These are phyloP conservation scores for Aegilops speltoides DNA, from an alignment of 176 grass and related monocot species.

Conservation along the genomic window DNA sequence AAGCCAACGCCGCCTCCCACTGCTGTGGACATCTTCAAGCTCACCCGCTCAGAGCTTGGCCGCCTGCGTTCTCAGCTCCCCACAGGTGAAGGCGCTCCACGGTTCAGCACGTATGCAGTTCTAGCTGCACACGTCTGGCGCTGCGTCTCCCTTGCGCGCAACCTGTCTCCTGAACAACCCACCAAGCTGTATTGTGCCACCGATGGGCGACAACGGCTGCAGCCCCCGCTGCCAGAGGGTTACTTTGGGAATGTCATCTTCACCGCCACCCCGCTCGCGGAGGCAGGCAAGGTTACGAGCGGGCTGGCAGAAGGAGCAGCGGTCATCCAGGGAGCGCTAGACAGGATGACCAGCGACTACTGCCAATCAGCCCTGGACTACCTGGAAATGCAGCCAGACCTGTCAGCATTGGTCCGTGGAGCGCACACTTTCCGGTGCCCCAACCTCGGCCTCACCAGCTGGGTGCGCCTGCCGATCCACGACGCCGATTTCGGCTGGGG, in stretches of 20 bases:
- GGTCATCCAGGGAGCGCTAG: constrained; percentile 63
- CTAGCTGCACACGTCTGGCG: constrained; percentile 85
- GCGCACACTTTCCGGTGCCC: constrained; percentile 83
- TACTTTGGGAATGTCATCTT: constrained; percentile 97
- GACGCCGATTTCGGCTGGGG: constrained; percentile 89
- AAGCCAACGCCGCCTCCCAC: constrained; percentile 37
- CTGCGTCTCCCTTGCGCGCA: constrained; percentile 68
- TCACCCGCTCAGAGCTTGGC: constrained; percentile 47
- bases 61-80: constrained; percentile 40
- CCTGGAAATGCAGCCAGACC: constrained; percentile 71
- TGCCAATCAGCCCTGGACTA: constrained; percentile 81
- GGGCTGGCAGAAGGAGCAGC: constrained; percentile 37
- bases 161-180: constrained; percentile 58
- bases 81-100: constrained; percentile 12
- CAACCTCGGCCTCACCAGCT: constrained; percentile 86
- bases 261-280: constrained; percentile 70
- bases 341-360: constrained; percentile 67
- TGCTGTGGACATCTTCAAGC: constrained; percentile 80
- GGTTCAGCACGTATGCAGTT: constrained; percentile 58
- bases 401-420: constrained; percentile 67
- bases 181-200: constrained; percentile 81
- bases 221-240: constrained; percentile 62
- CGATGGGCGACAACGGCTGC: constrained; percentile 71
- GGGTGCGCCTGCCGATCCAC: constrained; percentile 84
- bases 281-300: constrained; percentile 53